These are phyloP conservation scores for Boletus sensibilis DNA, from an alignment of 768 basidiomycete species.

Conservation along the genomic window DNA sequence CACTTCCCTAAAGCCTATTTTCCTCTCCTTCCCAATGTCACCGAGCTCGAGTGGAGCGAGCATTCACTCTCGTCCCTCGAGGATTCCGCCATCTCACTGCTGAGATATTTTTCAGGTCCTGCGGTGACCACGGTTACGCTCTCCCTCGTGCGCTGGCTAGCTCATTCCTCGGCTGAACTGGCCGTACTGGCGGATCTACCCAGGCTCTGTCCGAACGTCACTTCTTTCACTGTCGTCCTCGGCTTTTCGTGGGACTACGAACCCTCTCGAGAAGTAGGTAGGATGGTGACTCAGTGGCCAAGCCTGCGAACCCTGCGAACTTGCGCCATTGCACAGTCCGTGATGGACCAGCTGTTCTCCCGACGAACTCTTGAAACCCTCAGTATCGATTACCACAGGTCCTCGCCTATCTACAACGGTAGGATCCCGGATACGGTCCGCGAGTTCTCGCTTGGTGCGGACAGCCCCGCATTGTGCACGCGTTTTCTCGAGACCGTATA, in stretches of 20 bases:
- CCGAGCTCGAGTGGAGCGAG: slow-evolving; percentile 17
- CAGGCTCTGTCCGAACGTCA: slow-evolving; percentile 20
- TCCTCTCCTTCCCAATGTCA: slow-evolving; percentile 26
- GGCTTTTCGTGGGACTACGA: slow-evolving; percentile 9
- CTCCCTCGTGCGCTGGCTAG: slow-evolving; percentile 13
- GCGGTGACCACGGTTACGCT: slow-evolving; percentile 13
- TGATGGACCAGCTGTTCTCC: slow-evolving; percentile 13
- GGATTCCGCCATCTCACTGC: slow-evolving; percentile 12
- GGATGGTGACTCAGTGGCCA: slow-evolving; percentile 18
- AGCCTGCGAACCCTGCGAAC: slow-evolving; percentile 8
- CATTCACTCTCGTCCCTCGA: background rate
- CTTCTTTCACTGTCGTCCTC: slow-evolving; percentile 14
- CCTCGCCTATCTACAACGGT: slow-evolving; percentile 12
- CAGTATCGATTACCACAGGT: slow-evolving; percentile 7
- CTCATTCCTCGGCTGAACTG: slow-evolving; percentile 10
- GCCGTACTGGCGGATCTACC: slow-evolving; percentile 16
- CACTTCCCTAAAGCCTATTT: slow-evolving; percentile 7
- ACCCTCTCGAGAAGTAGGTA: slow-evolving; percentile 11
- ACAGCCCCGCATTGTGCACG: slow-evolving; percentile 1
- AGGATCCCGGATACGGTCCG: slow-evolving; percentile 12
- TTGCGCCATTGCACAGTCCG: slow-evolving; percentile 11
- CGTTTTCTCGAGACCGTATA: slow-evolving; percentile 8
- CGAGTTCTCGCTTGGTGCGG: slow-evolving; percentile 8
- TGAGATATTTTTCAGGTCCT: slow-evolving; percentile 13
- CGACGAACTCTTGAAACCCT: slow-evolving; percentile 7